Percentiles rank a stretch among this genome's conserved stretches.
phyloP scores from a whole-genome alignment of 1,139 yeast species.

The Candida neerlandica region DNA sequence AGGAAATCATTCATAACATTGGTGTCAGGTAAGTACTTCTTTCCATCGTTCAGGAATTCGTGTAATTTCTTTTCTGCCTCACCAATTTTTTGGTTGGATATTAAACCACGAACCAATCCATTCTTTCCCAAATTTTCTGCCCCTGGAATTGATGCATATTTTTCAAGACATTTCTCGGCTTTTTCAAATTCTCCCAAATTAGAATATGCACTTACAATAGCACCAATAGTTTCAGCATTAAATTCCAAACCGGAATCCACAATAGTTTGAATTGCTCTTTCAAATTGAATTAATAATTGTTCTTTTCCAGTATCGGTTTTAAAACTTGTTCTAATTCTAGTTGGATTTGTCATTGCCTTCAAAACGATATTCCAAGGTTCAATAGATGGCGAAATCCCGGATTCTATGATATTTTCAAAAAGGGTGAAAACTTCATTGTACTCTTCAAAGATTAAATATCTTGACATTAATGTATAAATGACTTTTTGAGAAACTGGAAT shows the following conservation, averaged over 20 bases:
- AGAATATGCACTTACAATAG: slow-evolving; percentile 39
- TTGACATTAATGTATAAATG: slow-evolving; percentile 37
- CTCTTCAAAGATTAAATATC: slow-evolving; percentile 30
- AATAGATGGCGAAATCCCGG: slow-evolving; percentile 31
- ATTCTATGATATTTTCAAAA: slow-evolving; percentile 35
- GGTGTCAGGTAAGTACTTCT: slow-evolving; percentile 35
- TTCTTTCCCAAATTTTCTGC: slow-evolving; percentile 34
- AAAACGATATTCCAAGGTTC: slow-evolving; percentile 42
- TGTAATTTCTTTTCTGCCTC: slow-evolving; percentile 40
- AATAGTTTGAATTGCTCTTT: slow-evolving; percentile 35
- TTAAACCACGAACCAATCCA: slow-evolving; percentile 39
- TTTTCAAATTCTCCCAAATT: slow-evolving; percentile 37
- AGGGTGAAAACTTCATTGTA: slow-evolving; percentile 37
- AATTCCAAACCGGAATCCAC: slow-evolving; percentile 23
- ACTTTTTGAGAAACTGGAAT: slow-evolving; percentile 33
- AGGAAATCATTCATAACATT: slow-evolving; percentile 42
- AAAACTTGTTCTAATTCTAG: slow-evolving; percentile 17
- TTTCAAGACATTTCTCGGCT: slow-evolving; percentile 30
- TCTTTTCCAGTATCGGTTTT: slow-evolving; percentile 18
- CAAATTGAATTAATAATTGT: slow-evolving; percentile 24
- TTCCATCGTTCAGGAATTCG: slow-evolving; percentile 26
- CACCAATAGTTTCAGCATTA: slow-evolving; percentile 32
- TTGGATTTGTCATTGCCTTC: slow-evolving; percentile 40
- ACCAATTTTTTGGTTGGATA: slow-evolving; percentile 29
- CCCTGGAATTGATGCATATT: slow-evolving; percentile 23